Evolutionary conservation across 2,329 filamentous ascomycete genomes (phyloP), one percentile per base, ranked within the genome.

Genomic region (Amesomyces nigricolor): DNA sequence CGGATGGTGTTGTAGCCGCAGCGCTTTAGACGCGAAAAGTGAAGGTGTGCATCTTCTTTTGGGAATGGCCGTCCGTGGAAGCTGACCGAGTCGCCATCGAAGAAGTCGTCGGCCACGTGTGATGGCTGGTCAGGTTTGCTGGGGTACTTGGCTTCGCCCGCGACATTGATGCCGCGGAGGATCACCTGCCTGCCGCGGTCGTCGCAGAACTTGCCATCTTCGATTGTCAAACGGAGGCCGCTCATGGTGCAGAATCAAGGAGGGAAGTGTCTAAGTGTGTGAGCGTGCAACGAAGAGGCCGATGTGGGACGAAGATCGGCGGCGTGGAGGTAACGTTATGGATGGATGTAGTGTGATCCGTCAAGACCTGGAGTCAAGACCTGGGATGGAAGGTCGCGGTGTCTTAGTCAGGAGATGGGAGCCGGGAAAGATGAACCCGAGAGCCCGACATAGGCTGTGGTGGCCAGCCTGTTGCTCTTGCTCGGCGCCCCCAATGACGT

Each of bases 1-100:
- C 94, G 83, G 63, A 99, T 91, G 0, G 89, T 91, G 71, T 97
- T 99, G 78, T 95, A 99, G 13, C 94, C 94, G 77, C 87, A 96
- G 65, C 87, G 86, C 65, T 87, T 89, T 61, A 99, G 73, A 43
- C 91, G 82, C 11, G 88, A 81, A 70, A 99, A 96, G 70, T 99
- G 94, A 14, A 81, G 77, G 65, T 89, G 86, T 1, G 94, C 90
- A 62, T 96, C 89, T 48, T 89, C 83, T 47, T 89, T 79, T 3
- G 86, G 77, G 64, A 99, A 99, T 0, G 94, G 94, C 2, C 91
- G 82, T 57, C 85, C 81, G 62, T 92, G 87, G 67, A 99, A 99
- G 19, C 87, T 91, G 59, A 97, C 88, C 62, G 86, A 84, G 71
- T 99, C 92, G 65, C 88, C 91, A 59, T 97, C 88, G 71, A 95